Evolutionary conservation across 2,329 filamentous ascomycete species (phyloP), one percentile per base, ranked within the genome.

Genomic region (Lasiodiplodia citricola): DNA sequence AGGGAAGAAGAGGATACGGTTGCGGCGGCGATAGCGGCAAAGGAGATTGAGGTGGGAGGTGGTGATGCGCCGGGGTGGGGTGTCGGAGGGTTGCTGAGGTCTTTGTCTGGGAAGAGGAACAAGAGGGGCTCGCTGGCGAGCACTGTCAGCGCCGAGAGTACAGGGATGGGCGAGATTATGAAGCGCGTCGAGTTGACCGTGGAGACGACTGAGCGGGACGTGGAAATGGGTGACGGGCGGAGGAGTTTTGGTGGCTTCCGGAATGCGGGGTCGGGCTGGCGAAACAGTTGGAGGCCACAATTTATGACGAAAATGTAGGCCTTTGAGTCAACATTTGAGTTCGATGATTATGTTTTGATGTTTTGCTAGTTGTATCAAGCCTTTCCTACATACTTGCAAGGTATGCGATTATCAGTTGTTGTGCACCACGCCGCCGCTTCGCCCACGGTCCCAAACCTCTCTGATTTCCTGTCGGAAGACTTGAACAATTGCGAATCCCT

Each of bases 161-260:
- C 18, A 4, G 16, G 37, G 4, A 8, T 65, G 51, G 35, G 63
- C 2, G 31, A 52, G 10, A 55, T 55, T 2, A 18, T 35, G 35
- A 66, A 66, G 63, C 25, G 23, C 13, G 37, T 66, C 1, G 51
- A 66, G 28, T 14, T 56, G 14, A 56, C 35, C 35, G 37, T 66
- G 35, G 51, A 55, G 63, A 66, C 25, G 5, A 23, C 44, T 2
- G 44, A 47, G 13, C 44, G n/a, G 28, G 63, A 66, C 31, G 38
- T 64, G 44, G 60, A 52, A 47, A 47, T 11, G 47, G 60, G 44
- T 31, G 52, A 47, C 10, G 23, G 8, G 31, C 4, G 23, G 31
- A 47, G 44, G 44, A 21, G 44, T 47, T 11, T 47, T 7, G 44
- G 16, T 3, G 41, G 41, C 16, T n/a, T 44, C 41, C 6, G 41